Conservation (phyloP, 2,329 filamentous ascomycete species). For the Teratosphaeria nubilosa region DNA sequence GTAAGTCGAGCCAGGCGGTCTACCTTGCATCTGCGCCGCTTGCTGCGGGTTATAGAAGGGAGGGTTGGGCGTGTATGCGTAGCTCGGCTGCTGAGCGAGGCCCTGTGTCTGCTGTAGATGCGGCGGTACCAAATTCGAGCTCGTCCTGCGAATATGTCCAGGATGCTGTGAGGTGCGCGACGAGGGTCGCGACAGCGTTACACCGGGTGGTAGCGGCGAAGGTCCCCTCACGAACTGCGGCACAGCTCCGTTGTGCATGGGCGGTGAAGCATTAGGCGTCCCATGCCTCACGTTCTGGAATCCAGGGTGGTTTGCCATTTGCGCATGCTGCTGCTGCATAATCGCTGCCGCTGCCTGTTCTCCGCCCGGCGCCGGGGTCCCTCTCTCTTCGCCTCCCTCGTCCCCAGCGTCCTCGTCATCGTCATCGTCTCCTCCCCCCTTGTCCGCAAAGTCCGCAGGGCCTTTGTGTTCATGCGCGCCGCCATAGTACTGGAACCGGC, state of each 20-base stretch:
- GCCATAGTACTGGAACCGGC: slow-evolving; percentile 85
- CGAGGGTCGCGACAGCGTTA: slow-evolving; percentile 57
- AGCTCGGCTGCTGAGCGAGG: slow-evolving; percentile 50
- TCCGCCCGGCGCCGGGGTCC: slow-evolving; percentile 50
- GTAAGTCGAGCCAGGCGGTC: slow-evolving; percentile 18
- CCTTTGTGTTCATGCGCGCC: slow-evolving; percentile 93
- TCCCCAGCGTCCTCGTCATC: slow-evolving; percentile 69
- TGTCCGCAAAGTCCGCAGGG: slow-evolving; percentile 80
- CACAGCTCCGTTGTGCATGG: slow-evolving; percentile 62
- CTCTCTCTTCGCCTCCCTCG: slow-evolving; percentile 45
- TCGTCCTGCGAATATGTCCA: slow-evolving; percentile 59
- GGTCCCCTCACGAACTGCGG: slow-evolving; percentile 62
- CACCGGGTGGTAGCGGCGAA: slow-evolving; percentile 67
- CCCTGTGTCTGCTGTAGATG: slow-evolving; percentile 47
- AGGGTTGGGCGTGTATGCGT: slow-evolving; percentile 75
- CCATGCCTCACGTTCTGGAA: slow-evolving; percentile 75
- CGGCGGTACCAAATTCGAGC: slow-evolving; percentile 61
- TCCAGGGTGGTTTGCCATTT: slow-evolving; percentile 42
- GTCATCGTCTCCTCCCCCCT: slow-evolving; percentile 57
- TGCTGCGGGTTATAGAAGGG: slow-evolving; percentile 64
- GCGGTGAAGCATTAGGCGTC: slow-evolving; percentile 79
- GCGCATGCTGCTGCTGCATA: slow-evolving; percentile 30
- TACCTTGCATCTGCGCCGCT: slow-evolving; percentile 39
- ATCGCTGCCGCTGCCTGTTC: slow-evolving; percentile 49
- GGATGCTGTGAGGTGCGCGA: slow-evolving; percentile 63